Conservation (phyloP, 805 yeast species). For the Phaffomyces opuntiae region DNA sequence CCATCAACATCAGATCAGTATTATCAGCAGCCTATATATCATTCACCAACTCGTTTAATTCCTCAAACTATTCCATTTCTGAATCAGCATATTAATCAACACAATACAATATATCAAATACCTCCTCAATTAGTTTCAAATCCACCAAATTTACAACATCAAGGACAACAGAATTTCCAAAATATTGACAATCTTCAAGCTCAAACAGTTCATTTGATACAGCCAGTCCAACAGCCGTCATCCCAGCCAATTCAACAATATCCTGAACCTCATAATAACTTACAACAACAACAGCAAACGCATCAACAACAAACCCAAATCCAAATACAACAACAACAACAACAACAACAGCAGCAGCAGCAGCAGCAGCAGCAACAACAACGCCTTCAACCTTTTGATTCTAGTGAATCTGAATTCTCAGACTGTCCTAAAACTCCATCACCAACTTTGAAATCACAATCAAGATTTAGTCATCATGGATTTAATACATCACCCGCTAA, state of each 20-base stretch:
- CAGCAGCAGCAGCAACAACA: not conserved
- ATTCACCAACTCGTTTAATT: too few relatives aligned
- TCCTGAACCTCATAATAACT: not conserved
- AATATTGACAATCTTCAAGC: not conserved
- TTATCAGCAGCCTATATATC: too few relatives aligned
- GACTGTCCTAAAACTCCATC: constrained; percentile 35
- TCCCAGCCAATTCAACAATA: not conserved
- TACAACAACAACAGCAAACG: not conserved
- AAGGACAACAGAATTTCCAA: too few relatives aligned
- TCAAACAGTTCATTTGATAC: not conserved
- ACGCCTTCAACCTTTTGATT: constrained; percentile 6
- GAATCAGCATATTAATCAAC: too few relatives aligned
- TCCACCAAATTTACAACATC: too few relatives aligned
- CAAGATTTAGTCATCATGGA: constrained; percentile 13
- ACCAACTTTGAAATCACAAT: constrained; percentile 35
- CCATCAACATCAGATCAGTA: too few relatives aligned
- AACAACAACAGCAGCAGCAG: not conserved
- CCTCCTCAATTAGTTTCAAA: too few relatives aligned
- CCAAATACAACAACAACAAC: not conserved
- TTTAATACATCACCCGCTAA: constrained; percentile 8
- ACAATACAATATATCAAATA: too few relatives aligned
- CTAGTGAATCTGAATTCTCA: constrained; percentile 28
- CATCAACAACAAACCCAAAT: not conserved
- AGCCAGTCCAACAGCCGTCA: not conserved
- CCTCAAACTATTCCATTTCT: too few relatives aligned